phyloP scores from a whole-genome alignment of 805 yeast genomes.

The Osmozyma mogii region DNA sequence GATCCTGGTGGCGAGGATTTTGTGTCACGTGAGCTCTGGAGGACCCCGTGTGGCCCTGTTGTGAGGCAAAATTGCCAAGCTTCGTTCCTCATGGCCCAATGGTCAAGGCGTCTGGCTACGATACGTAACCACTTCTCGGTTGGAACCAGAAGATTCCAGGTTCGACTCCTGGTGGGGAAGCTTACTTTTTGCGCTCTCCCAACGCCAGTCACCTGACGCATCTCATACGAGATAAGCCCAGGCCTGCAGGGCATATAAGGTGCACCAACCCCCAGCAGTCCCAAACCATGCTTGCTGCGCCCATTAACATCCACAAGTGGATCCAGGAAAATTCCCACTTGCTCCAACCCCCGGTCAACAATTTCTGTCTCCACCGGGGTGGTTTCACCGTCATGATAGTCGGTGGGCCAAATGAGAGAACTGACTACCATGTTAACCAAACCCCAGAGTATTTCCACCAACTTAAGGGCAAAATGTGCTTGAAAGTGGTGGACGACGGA shows the following conservation, averaged over 20 bases:
- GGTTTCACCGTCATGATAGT: constrained; percentile 94
- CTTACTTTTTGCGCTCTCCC: constrained; percentile 21
- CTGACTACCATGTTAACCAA: constrained; percentile 88
- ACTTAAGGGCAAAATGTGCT: constrained; percentile 77
- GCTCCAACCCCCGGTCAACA: constrained; percentile 87
- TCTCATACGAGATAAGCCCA: neutral
- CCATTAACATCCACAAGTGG: constrained; percentile 79
- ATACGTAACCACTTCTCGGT: constrained; percentile 38
- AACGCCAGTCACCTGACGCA: neutral
- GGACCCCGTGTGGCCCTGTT: too few relatives aligned
- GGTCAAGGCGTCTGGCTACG: constrained; percentile 75
- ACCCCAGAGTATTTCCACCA: constrained; percentile 93
- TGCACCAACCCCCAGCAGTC: neutral
- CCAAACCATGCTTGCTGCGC: constrained; percentile 43
- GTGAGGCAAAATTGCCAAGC: constrained; percentile 16
- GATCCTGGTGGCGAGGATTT: too few relatives aligned
- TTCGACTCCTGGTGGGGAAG: constrained; percentile 50
- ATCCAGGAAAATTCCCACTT: constrained; percentile 65
- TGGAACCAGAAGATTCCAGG: constrained; percentile 49
- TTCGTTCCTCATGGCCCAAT: constrained; percentile 68
- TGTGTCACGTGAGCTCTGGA: too few relatives aligned
- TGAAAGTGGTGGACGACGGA: constrained; percentile 68
- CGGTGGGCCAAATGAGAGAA: constrained; percentile 92
- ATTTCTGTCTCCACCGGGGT: constrained; percentile 81
- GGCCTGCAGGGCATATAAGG: neutral